Conservation (phyloP, 257 asterid species). For the Galeopsis tetrahit region DNA sequence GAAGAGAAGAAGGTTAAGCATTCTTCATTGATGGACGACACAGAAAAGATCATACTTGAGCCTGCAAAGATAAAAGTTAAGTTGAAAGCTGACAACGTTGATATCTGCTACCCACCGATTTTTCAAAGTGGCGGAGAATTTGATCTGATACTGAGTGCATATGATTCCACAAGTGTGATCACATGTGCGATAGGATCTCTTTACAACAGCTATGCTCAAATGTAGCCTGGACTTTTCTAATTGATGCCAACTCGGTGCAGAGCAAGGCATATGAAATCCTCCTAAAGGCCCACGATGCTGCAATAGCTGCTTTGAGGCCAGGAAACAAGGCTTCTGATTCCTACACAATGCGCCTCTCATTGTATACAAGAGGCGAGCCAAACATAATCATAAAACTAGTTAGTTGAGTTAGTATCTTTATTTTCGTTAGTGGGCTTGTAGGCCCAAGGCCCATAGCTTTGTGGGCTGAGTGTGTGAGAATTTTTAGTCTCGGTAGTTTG, state of each 20-base stretch:
- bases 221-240: constrained; percentile 60
- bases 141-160: constrained; percentile 64
- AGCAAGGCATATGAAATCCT: constrained; percentile 67
- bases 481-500: too few species aligned
- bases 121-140: constrained; percentile 69
- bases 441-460: too few species aligned
- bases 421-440: too few species aligned
- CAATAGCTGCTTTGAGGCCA: constrained; percentile 58
- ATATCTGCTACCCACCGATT: constrained; percentile 73
- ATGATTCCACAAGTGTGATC: constrained; percentile 55
- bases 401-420: too few species aligned
- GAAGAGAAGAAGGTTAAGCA: constrained; percentile 67
- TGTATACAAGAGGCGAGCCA: too few species aligned
- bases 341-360: constrained; percentile 26
- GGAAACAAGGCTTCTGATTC: constrained; percentile 51
- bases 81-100: constrained; percentile 69
- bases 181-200: constrained; percentile 67
- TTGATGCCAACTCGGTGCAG: constrained; percentile 52
- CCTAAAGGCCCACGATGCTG: constrained; percentile 62
- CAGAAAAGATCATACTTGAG: constrained; percentile 62
- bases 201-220: constrained; percentile 67
- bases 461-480: too few species aligned
- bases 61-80: constrained; percentile 60
- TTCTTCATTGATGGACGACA: constrained; percentile 58
- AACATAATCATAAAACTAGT: too few species aligned